Evolutionary conservation across 192 early-diverging fungal genomes (phyloP).

Genomic region (Pecoramyces ruminantium): DNA sequence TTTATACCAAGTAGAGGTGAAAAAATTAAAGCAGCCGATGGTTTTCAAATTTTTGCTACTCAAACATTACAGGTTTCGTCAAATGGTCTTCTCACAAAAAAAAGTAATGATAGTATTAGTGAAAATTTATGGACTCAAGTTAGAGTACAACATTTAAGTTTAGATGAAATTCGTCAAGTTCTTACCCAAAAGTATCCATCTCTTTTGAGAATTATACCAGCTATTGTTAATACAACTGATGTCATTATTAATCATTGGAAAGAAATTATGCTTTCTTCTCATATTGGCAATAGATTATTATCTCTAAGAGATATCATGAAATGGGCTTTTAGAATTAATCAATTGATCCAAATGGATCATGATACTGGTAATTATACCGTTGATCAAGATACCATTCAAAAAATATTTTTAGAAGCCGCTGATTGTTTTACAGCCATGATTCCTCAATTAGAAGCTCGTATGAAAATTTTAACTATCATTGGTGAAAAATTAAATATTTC

Average conservation of each 20-base stretch:
- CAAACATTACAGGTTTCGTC: slow-evolving; percentile 29
- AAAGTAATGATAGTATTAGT: slow-evolving; percentile 21
- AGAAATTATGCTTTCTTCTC: slow-evolving; percentile 14
- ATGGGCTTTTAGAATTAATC: not conserved
- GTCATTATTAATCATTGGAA: slow-evolving; percentile 21
- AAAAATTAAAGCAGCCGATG: slow-evolving; percentile 59
- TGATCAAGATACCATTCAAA: slow-evolving; percentile 9
- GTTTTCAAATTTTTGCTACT: slow-evolving; percentile 88
- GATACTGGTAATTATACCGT: not conserved
- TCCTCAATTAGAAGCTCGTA: slow-evolving; percentile 42
- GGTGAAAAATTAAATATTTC: slow-evolving; percentile 55
- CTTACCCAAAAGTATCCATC: slow-evolving; percentile 30
- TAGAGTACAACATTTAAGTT: slow-evolving; percentile 36
- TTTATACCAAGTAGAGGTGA: slow-evolving; percentile 84
- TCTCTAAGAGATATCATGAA: slow-evolving; percentile 7
- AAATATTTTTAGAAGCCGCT: slow-evolving; percentile 67
- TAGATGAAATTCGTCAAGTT: slow-evolving; percentile 46
- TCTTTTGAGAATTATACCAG: slow-evolving; percentile 14
- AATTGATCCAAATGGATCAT: not conserved
- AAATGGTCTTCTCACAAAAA: slow-evolving; percentile 18
- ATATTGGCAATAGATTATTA: slow-evolving; percentile 8
- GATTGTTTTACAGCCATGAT: slow-evolving; percentile 81
- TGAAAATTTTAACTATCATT: slow-evolving; percentile 35
- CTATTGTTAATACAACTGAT: slow-evolving; percentile 11
- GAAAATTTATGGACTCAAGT: slow-evolving; percentile 69